Evolutionary conservation across 768 basidiomycete species (phyloP).

Genomic region (Fomitopsis serialis): DNA sequence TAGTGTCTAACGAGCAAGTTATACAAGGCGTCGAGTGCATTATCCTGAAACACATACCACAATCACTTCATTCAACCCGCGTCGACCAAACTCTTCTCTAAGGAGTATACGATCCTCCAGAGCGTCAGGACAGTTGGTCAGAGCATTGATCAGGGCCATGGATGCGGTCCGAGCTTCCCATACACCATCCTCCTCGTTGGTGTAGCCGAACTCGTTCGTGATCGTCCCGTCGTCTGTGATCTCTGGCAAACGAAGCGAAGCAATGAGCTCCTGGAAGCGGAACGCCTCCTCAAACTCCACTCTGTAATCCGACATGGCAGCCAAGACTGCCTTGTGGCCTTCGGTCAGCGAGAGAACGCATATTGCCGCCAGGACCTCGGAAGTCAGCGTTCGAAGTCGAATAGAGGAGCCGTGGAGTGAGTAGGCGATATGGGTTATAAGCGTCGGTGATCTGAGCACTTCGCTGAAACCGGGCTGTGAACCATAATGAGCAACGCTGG

Average conservation of each 20-base stretch:
- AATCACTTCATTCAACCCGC: slow-evolving; percentile 80
- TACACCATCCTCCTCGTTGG: slow-evolving; percentile 52
- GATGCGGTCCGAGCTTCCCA: slow-evolving; percentile 81
- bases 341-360: slow-evolving; percentile 67
- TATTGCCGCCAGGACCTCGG: slow-evolving; percentile 80
- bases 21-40: background rate
- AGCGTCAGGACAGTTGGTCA: slow-evolving; percentile 69
- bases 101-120: slow-evolving; percentile 76
- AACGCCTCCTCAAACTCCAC: slow-evolving; percentile 66
- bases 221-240: slow-evolving; percentile 30
- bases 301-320: slow-evolving; percentile 77
- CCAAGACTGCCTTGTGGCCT: slow-evolving; percentile 70
- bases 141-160: slow-evolving; percentile 75
- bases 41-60: slow-evolving; percentile 49
- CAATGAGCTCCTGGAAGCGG: slow-evolving; percentile 75
- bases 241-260: slow-evolving; percentile 53
- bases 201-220: slow-evolving; percentile 30
- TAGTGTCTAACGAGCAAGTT: slow-evolving; percentile 25
- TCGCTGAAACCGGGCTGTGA: slow-evolving; percentile 64
- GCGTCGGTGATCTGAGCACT: slow-evolving; percentile 54
- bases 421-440: slow-evolving; percentile 71
- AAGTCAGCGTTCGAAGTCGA: slow-evolving; percentile 63
- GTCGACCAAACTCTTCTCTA: slow-evolving; percentile 75
- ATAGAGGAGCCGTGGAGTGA: slow-evolving; percentile 59
- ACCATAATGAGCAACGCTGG: slow-evolving; percentile 5